Evolutionary conservation across 352 stramenopile genomes (phyloP), one percentile per base, ranked within the genome.

Genomic region (Globisporangium canariense): DNA sequence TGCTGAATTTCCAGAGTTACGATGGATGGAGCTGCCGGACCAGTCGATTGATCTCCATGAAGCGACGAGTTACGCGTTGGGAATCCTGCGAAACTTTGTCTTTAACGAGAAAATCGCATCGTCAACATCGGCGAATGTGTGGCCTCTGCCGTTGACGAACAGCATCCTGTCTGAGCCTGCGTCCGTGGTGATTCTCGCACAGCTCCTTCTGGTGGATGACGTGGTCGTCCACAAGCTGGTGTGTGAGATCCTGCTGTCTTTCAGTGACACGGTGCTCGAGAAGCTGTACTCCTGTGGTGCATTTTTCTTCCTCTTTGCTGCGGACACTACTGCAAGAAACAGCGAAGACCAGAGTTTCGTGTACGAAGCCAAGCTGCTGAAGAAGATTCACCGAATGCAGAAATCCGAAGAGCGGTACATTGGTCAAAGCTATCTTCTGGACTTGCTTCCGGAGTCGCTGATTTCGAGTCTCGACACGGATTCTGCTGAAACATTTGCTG

Each of bases 271-370:
- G 0, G 71, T 78, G 11, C 68, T 86, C 13, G 66, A 83, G 43
- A 83, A 82, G 18, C 47, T 93, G 4, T 90, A 79, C 52, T 62
- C 71, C 2, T 89, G 73, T 60, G 86, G 86, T 18, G 57, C 74
- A 0, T 91, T 94, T 46, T 94, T 88, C 62, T 94, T 94, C 59
- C 68, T 93, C 36, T 83, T 94, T 41, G 77, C 76, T 1, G 74
- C 66, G 2, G 71, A 71, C 16, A 14, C 62, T 2, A 75, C 73
- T 36, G 34, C 54, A 7, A 76, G 64, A 63, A 69, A 62, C 56
- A 43, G 38, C 3, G 67, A 71, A 32, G 46, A 75, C 54, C 58
- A 66, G 38, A 63, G 52, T 34, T 92, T 92, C 32, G 69, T 90
- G 6, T 67, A 83, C 14, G 83, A 91, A 62, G 73, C 83, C 25